Base-by-base conservation (phyloP, 192 early-diverging fungal species). In the Lunasporangiospora selenospora region DNA sequence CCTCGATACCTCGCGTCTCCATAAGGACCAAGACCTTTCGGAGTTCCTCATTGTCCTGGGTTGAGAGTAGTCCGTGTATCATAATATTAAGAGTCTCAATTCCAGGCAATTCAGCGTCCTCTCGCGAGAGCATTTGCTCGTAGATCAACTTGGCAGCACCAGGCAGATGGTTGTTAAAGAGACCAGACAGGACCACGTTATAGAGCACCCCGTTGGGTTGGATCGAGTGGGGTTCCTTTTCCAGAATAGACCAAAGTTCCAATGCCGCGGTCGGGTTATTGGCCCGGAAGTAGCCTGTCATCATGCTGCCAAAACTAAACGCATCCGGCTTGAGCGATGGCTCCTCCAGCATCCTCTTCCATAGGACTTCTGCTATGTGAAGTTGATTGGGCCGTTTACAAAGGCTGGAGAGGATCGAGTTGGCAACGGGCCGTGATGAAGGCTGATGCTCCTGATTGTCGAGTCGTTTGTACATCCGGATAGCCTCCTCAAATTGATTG, bases 51-150 rank as follows among this genome's bases (percentile, higher is more conserved):
- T 13, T 18, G 57, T 73, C 69, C 15, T 34, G 46, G 11, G 63
- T 49, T 0, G 69, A 73, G 30, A 63, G 60, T 21, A 73, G 29
- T 4, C 69, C 69, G 15, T 51, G 39, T n/a, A 63, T 57, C 69
- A 73, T 63, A 21, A 73, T 63, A 8, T 63, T 21, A 23, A 46
- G 63, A 8, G 69, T 63, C 16, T 73, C 60, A 4, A 62, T 18
- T 15, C 54, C 8, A 21, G 0, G 30, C 19, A 32, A 37, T 18
- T 27, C 32, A 24, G 48, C 3, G 18, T 53, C 45, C 46, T 52
- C 58, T 3, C 19, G 13, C 2, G 33, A 21, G 1, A 26, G 2
- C 46, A 73, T 52, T 27, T 58, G 37, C 1, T 51, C 40, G 27
- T 50, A 73, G 18, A 63, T 18, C 0, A 15, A 26, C 36, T 58